Evolutionary conservation across 345 rosid species (phyloP), one percentile per base, ranked within the genome.

Genomic region (Gossypium longicalyx): DNA sequence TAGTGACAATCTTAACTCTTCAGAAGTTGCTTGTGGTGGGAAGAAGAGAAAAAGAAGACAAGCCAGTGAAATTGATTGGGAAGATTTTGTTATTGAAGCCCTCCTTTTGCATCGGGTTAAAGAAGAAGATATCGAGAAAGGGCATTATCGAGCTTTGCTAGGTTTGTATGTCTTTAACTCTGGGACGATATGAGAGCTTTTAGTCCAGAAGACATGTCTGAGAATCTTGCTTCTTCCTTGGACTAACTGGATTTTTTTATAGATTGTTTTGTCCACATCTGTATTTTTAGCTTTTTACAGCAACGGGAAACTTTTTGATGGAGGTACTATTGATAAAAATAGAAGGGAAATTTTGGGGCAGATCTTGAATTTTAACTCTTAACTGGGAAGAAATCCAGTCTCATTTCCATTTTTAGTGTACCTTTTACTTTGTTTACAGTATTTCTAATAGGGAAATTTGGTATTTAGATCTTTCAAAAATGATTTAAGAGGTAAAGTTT

Each of bases 41-140:
- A 79, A 84, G 73, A 87, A 79, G 79, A 86, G 84, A 83, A 87
- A 77, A 77, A 83, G 89, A 59, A 81, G 79, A 62, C 71, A 2
- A 52, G 79, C 13, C 9, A 66, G 52, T 70, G 88, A 76, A n/a
- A 77, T 91, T 73, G 93, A 87, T 82, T 90, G 93, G 97, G 97
- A 92, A 71, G 98, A 91, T 81, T 82, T 91, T 71, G 75, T 94
- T n/a, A 89, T 94, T 20, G 97, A 94, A 82, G 85, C 91, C 56
- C 89, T 92, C 23, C 86, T 90, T 49, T 85, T 92, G 52, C 91
- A 88, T 77, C 79, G 62, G 74, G 97, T 89, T 77, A 84, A 89
- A 11, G 95, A 88, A 53, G 89, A 86, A 80, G 97, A 94, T 76
- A 89, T 94, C 17, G 91, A 88, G 84, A 88, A 81, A 74, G 98